Evolutionary conservation across 2,329 filamentous ascomycete genomes (phyloP), one percentile per base, ranked within the genome.

Genomic region (Fusarium secorum): DNA sequence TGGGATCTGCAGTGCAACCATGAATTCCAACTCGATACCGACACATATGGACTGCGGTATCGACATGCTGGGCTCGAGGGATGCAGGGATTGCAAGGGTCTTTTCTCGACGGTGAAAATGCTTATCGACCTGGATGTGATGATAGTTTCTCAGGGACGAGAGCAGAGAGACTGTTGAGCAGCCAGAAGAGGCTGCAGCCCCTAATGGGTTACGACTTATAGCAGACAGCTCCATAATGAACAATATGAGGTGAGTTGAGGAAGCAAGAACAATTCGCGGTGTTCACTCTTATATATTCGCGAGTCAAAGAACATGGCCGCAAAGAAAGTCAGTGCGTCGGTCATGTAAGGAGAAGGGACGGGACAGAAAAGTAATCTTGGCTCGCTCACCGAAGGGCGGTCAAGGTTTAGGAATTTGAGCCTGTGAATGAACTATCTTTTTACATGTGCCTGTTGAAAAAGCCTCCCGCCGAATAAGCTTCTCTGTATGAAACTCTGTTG

Each of bases 1-100:
- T 28, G 44, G 24, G 17, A 48, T 42, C 53, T 67, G 65, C 30
- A 76, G 64, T 33, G 72, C 70, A 41, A 75, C 68, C 52, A 78
- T 64, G 39, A 77, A 77, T 57, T 78, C 76, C 26, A 78, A 48
- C 70, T 78, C 76, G 28, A 78, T 56, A 14, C 76, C 76, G 18
- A 77, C 36, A 10, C 60, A 70, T 44, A 76, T 48, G 8, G 70
- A 70, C 15, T 51, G 13, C 20, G 57, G 60, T 20, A 36, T 38
- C 26, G 33, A 4, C 72, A 74, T 66, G 24, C 17, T 44, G 41
- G 42, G 28, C n/a, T 33, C 44, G 5, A 17, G 42, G 35, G 26
- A 28, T 44, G 48, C 28, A 32, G 32, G 28, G 20, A n/a, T 38
- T 36, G 36, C 35, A 28, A 24, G 28, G 20, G 17, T 30, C 38